phyloP scores from a whole-genome alignment of 2,329 filamentous ascomycete genomes.

The Trichoderma gracile region DNA sequence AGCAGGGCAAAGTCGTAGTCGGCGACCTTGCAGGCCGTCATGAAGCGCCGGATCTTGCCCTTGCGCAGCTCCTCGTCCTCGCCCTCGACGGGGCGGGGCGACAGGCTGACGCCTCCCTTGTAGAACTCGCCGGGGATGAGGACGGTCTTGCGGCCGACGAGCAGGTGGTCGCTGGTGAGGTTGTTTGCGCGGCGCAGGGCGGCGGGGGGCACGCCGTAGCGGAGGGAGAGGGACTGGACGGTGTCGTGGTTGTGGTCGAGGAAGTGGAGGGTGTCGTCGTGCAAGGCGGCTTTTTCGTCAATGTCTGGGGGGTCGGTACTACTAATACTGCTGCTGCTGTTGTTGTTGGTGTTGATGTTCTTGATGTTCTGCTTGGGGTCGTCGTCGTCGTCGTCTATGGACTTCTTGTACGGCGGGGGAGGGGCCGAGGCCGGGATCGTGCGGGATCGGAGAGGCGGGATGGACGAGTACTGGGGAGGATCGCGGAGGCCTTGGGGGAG shows the following conservation, averaged over 20 bases:
- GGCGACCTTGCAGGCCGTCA: slow-evolving; percentile 74
- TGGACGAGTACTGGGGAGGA: slow-evolving; percentile 63
- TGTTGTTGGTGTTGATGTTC: no score
- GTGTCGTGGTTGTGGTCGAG: slow-evolving; percentile 69
- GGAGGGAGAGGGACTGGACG: slow-evolving; percentile 66
- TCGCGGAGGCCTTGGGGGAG: slow-evolving; percentile 65
- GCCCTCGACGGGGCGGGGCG: slow-evolving; percentile 69
- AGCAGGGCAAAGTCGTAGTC: slow-evolving; percentile 75
- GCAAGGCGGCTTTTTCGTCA: slow-evolving; percentile 43
- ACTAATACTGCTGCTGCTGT: slow-evolving; percentile 32
- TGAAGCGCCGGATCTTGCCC: slow-evolving; percentile 70
- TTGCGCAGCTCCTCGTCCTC: slow-evolving; percentile 74
- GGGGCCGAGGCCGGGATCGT: slow-evolving; percentile 34
- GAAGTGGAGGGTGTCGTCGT: slow-evolving; percentile 72
- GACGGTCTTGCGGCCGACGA: slow-evolving; percentile 67
- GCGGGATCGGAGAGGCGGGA: slow-evolving; percentile 35
- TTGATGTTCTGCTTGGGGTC: neutral
- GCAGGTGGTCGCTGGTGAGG: slow-evolving; percentile 69
- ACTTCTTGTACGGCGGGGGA: slow-evolving; percentile 41
- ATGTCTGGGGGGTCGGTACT: slow-evolving; percentile 23
- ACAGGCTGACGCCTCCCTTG: slow-evolving; percentile 65
- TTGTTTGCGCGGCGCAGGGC: slow-evolving; percentile 67
- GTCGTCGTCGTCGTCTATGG: slow-evolving; percentile 30
- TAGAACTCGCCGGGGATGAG: slow-evolving; percentile 72
- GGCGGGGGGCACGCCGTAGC: slow-evolving; percentile 66